Conservation (phyloP, 2,329 filamentous ascomycete species). For the Aspergillus awamori region DNA sequence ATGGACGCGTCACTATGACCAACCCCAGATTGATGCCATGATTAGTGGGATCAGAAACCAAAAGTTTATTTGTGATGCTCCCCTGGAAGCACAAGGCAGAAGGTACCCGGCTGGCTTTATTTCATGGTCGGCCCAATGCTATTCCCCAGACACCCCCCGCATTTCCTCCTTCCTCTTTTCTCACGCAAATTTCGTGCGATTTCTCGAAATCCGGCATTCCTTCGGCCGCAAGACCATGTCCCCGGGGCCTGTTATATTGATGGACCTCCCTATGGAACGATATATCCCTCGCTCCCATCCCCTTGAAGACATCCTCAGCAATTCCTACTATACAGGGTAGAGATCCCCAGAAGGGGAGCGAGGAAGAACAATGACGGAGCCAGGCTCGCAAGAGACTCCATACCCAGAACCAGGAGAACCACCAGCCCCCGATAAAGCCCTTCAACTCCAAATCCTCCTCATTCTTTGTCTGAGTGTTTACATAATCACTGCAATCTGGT, state of each 20-base stretch:
- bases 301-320: neutral
- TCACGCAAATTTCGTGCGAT: neutral
- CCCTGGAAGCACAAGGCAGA: neutral
- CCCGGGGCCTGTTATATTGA: neutral
- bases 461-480: neutral
- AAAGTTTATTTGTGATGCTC: neutral
- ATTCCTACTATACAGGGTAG: neutral
- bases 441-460: neutral
- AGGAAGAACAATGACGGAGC: neutral
- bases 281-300: neutral
- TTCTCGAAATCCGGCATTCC: neutral
- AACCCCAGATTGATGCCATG: neutral
- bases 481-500: neutral
- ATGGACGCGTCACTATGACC: neutral
- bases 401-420: neutral
- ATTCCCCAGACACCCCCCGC: neutral
- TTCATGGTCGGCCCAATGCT: neutral
- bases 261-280: neutral
- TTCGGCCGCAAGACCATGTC: neutral
- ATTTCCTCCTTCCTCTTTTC: neutral
- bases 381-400: neutral
- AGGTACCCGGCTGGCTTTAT: conserved; percentile 1
- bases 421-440: neutral
- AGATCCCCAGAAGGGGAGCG: neutral
- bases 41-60: neutral